phyloP scores from a whole-genome alignment of 306 rosid genomes.

The Benincasa hispida region DNA sequence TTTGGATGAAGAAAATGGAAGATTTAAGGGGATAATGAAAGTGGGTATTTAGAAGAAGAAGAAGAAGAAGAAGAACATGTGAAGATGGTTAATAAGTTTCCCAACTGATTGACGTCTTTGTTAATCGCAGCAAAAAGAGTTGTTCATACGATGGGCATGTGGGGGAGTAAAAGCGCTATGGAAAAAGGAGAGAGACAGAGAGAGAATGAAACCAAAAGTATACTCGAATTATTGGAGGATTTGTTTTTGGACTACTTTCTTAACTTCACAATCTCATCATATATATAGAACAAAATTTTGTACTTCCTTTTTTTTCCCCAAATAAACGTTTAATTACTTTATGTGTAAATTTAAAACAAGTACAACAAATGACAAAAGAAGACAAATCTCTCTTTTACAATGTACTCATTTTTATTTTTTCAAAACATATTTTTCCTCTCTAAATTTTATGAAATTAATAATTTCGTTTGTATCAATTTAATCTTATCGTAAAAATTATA shows the following conservation, averaged over 20 bases:
- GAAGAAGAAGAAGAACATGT: slow-evolving; percentile 16
- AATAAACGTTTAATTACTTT: no score
- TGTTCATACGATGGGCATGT: neutral
- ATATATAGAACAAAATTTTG: neutral
- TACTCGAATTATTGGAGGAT: neutral
- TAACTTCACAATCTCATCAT: neutral
- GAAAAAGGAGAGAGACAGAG: neutral
- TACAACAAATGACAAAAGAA: no score
- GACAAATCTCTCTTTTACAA: no score
- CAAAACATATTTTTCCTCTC: no score
- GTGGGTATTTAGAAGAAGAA: neutral
- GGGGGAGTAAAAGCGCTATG: neutral
- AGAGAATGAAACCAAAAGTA: neutral
- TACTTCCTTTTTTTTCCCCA: neutral
- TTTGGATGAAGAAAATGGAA: neutral
- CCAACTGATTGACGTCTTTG: neutral
- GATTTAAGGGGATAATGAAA: no score
- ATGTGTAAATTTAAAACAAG: no score
- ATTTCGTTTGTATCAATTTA: no score
- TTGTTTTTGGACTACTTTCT: neutral
- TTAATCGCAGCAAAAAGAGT: no score
- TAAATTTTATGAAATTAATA: no score
- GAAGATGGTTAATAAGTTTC: neutral
- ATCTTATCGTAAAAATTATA: no score
- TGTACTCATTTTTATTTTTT: no score